A percentile compares a stretch with the other conserved stretches of the same genome.
Evolutionary conservation across 768 basidiomycete species (phyloP).

Genomic region (Nevesoporus exiguus): DNA sequence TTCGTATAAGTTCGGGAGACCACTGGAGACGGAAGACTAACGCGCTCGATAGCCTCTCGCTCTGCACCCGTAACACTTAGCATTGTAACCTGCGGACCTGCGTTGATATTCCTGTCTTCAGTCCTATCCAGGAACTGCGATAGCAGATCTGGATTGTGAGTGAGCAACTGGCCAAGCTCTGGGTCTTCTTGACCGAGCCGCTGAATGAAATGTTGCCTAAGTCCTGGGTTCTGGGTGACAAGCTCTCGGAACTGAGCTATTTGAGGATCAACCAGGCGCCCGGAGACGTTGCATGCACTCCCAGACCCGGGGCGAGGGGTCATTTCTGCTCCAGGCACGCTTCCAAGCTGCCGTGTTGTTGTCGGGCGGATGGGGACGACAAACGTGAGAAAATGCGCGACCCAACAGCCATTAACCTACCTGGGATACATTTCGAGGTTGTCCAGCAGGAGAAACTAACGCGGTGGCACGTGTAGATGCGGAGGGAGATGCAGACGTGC

Average conservation of each 20-base stretch:
- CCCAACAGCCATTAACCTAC: not conserved
- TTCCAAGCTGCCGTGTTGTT: not conserved
- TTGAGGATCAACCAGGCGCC: not conserved
- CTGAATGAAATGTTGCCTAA: not conserved
- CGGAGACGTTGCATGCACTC: not conserved
- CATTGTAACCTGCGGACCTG: not conserved
- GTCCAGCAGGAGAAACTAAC: not conserved
- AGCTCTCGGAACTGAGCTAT: constrained; percentile 4
- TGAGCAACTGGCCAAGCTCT: not conserved
- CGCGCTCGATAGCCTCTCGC: not conserved
- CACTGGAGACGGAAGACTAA: not conserved
- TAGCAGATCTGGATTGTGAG: constrained; percentile 1
- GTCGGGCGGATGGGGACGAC: not conserved
- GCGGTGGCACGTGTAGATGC: not conserved
- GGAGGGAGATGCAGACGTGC: not conserved
- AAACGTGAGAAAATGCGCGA: not conserved
- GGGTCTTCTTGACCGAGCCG: not conserved
- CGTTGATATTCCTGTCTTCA: not conserved
- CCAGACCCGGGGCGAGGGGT: not conserved
- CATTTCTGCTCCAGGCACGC: not conserved
- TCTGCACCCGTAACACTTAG: not conserved
- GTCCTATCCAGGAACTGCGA: not conserved
- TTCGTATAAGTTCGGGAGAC: not conserved
- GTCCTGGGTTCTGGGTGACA: not conserved
- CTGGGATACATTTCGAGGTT: not conserved